A percentile compares a stretch with the other conserved stretches of the same genome.
phyloP scores from a whole-genome alignment of 1,284 basidiomycete species.

The Malassezia cuniculi region DNA sequence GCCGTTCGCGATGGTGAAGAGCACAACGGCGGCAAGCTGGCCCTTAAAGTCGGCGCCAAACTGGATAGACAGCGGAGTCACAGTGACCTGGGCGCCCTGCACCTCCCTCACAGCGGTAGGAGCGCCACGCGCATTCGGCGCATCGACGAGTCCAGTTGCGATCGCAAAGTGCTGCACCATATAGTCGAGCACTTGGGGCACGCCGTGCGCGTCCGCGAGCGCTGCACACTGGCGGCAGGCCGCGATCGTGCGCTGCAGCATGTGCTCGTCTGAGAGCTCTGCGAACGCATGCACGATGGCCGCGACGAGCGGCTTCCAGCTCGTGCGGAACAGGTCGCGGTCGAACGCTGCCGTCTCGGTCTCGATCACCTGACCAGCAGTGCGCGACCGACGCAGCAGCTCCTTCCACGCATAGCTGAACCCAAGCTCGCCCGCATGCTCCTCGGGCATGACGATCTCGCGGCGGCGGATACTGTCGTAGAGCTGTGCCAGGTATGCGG shows the following conservation, averaged over 20 bases:
- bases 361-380: conserved; percentile 65
- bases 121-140: conserved; percentile 46
- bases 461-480: conserved; percentile 87
- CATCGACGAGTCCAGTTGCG: conserved; percentile 31
- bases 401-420: conserved; percentile 99
- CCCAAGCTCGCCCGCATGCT: conserved; percentile 87
- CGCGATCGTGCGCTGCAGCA: conserved; percentile 83
- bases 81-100: conserved; percentile 75
- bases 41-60: conserved; percentile 93
- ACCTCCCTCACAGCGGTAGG: conserved; percentile 82
- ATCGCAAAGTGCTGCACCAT: conserved; percentile 67
- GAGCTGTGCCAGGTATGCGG: conserved; percentile 71
- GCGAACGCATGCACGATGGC: conserved; percentile 56
- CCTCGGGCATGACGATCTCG: conserved; percentile 96
- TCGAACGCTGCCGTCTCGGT: conserved; percentile 73
- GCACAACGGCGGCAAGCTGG: conserved; percentile 86
- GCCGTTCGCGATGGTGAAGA: conserved; percentile 95
- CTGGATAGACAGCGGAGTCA: conserved; percentile 78
- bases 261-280: conserved; percentile 87
- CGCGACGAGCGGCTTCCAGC: conserved; percentile 83
- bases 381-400: conserved; percentile 65
- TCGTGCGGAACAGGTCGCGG: conserved; percentile 74
- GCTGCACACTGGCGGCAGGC: conserved; percentile 93
- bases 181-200: conserved; percentile 92
- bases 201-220: conserved; percentile 70